These are phyloP conservation scores for Scytalidium lignicola DNA, from an alignment of 2,329 filamentous ascomycete species.

Conservation along the genomic window DNA sequence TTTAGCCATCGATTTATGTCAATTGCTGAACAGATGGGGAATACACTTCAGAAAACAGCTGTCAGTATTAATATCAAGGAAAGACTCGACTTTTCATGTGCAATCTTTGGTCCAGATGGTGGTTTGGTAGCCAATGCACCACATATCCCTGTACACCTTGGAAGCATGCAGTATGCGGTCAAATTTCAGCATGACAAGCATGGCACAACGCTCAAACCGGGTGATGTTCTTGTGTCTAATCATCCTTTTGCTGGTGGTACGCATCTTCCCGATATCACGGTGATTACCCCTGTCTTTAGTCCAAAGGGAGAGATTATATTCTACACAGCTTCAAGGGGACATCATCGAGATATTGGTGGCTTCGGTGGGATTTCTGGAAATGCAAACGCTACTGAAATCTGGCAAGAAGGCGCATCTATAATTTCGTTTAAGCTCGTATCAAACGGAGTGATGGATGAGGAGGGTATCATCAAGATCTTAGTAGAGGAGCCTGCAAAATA, in stretches of 20 bases:
- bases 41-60: conserved; percentile 70
- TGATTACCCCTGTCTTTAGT: conserved; percentile 72
- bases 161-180: conserved; percentile 68
- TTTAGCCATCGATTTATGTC: conserved; percentile 79
- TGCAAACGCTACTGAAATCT: conserved; percentile 61
- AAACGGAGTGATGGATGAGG: conserved; percentile 70
- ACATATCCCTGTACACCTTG: conserved; percentile 72
- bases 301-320: conserved; percentile 59
- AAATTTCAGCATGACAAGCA: conserved; percentile 66
- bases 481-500: conserved; percentile 70
- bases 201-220: conserved; percentile 76
- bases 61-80: conserved; percentile 76
- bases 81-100: conserved; percentile 74
- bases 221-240: conserved; percentile 76
- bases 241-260: conserved; percentile 76
- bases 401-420: conserved; percentile 57
- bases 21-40: conserved; percentile 77
- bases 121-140: conserved; percentile 72
- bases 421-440: conserved; percentile 64
- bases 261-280: conserved; percentile 75
- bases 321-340: conserved; percentile 73
- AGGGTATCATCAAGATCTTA: conserved; percentile 63
- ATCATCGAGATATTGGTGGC: conserved; percentile 79
- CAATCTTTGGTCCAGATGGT: conserved; percentile 68
- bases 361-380: conserved; percentile 79